These are phyloP conservation scores for Papilionanthe hybrid DNA, from an alignment of 116 monocot species.

Conservation along the genomic window DNA sequence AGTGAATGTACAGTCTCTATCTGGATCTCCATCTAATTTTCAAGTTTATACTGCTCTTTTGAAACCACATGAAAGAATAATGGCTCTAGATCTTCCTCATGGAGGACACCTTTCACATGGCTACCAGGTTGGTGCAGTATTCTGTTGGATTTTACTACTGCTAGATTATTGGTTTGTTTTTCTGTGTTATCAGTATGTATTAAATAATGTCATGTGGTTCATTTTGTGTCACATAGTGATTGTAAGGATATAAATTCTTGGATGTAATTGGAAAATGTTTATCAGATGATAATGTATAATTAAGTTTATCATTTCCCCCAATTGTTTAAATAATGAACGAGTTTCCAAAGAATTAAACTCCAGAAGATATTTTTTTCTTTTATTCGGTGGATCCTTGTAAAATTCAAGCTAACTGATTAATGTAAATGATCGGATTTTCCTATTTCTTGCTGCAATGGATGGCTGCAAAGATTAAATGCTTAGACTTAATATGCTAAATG, in stretches of 20 bases:
- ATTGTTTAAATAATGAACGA: neutral
- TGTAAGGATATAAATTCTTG: neutral
- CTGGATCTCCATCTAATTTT: constrained; percentile 95
- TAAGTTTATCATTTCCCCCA: neutral
- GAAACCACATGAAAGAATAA: constrained; percentile 99
- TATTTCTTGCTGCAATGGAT: neutral
- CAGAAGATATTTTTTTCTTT: neutral
- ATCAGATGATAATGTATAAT: neutral
- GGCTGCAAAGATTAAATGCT: neutral
- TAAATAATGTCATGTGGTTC: neutral
- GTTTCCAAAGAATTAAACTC: neutral
- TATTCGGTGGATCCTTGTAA: too few species aligned
- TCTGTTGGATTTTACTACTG: neutral
- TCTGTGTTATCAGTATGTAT: neutral
- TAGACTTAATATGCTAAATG: constrained; percentile 1
- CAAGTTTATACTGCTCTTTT: constrained; percentile 98
- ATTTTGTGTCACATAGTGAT: neutral
- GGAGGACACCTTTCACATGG: constrained; percentile 99
- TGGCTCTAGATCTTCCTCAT: constrained; percentile 99
- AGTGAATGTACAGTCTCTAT: constrained; percentile 97
- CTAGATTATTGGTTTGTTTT: neutral
- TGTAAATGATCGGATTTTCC: neutral
- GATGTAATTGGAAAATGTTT: neutral
- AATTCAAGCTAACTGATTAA: neutral
- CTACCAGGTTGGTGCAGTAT: constrained; percentile 61